Evolutionary conservation across 345 rosid genomes (phyloP), one percentile per base, ranked within the genome.

Genomic region (Xanthoceras sorbifolium): DNA sequence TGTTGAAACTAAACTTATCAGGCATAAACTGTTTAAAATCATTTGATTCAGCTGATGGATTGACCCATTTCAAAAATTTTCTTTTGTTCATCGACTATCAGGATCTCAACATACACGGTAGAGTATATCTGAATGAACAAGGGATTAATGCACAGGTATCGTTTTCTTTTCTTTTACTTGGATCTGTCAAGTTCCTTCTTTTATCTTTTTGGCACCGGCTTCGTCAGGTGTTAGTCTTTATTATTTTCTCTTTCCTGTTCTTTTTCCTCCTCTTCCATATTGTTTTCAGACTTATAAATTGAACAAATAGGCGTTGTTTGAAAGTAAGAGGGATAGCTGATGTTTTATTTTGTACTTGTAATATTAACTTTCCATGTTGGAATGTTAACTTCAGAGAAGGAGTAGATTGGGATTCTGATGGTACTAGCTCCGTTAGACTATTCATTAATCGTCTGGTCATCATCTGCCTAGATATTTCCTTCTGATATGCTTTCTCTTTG

Each of bases 101-200:
- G 94, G 93, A 75, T 76, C 86, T 82, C 72, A 89, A 95, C 78
- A 83, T 93, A 70, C 90, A 61, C 73, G 99, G 99, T 69, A 85
- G 99, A 72, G 85, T 95, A 73, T 90, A 95, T 80, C 78, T 94
- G 76, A 93, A 86, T 77, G 97, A 86, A 78, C 98, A 91, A 89
- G 99, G 99, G 75, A 90, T 95, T 55, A 95, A 95, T 82, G 97
- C 97, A 5, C 98, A 95, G 98, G 99, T 94, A 82, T n/a, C 9
- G 25, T 76, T 74, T 34, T 63, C 63, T 23, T 48, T 57, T 42
- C 74, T 6, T 26, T 20, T 23, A 74, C 36, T 38, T 31, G 31
- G n/a, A 71, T 71, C 3, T 14, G 22, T 55, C 48, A 54, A n/a
- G 23, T 22, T 6, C 36, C 23, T 12, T 10, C 22, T 26, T 40